These are phyloP conservation scores for Beauveria medogensis DNA, from an alignment of 2,329 filamentous ascomycete genomes.

Conservation along the genomic window DNA sequence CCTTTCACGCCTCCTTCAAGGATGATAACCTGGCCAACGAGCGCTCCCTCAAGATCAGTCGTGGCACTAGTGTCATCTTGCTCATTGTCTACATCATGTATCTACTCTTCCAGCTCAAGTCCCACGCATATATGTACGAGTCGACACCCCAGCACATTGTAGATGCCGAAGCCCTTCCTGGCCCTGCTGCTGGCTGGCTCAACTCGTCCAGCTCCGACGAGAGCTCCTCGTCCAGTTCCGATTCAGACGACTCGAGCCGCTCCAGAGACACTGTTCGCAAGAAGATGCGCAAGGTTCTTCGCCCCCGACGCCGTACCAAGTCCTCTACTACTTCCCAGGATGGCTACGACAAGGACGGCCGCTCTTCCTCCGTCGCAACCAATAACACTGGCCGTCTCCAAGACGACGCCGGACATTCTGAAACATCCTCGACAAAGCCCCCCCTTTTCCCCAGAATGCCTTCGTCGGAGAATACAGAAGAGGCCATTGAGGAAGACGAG, in stretches of 20 bases:
- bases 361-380: constrained; percentile 35
- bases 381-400: constrained; percentile 22
- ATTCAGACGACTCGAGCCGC: constrained; percentile 56
- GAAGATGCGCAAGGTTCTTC: constrained; percentile 68
- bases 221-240: constrained; percentile 53
- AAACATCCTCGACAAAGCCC: constrained; percentile 30
- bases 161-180: constrained; percentile 82
- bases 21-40: constrained; percentile 53
- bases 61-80: constrained; percentile 78
- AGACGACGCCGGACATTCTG: constrained; percentile 29
- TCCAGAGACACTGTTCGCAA: constrained; percentile 60
- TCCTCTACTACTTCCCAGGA: constrained; percentile 66
- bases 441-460: constrained; percentile 28
- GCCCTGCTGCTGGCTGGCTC: constrained; percentile 73
- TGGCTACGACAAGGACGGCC: constrained; percentile 30
- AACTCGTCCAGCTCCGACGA: constrained; percentile 57
- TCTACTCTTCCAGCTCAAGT: constrained; percentile 84
- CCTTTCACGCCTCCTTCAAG: constrained; percentile 82
- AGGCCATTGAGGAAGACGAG: constrained; percentile 38
- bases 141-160: constrained; percentile 89
- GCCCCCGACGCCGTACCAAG: constrained; percentile 63
- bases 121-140: constrained; percentile 84
- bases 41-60: constrained; percentile 74
- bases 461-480: constrained; percentile 30
- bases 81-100: constrained; percentile 78